These are phyloP conservation scores for Ogataea nonfermentans DNA, from an alignment of 805 yeast genomes.

Conservation along the genomic window DNA sequence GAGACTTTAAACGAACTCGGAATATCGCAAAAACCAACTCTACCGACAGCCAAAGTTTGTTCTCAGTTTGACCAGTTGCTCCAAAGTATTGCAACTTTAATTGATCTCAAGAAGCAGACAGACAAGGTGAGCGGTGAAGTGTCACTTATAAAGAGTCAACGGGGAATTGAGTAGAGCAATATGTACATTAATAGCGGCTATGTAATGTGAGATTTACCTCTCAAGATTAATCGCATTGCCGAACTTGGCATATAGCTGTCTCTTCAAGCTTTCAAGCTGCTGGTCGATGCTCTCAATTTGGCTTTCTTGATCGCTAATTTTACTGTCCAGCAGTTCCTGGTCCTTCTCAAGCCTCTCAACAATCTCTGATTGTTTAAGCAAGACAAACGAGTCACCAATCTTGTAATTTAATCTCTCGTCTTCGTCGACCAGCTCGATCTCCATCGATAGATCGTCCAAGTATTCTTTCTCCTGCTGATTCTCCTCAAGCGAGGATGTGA, in stretches of 20 bases:
- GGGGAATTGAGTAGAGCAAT: slow-evolving; percentile 23
- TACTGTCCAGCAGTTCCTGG: slow-evolving; percentile 48
- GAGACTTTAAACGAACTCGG: slow-evolving; percentile 74
- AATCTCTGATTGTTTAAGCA: slow-evolving; percentile 63
- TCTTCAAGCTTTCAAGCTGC: slow-evolving; percentile 60
- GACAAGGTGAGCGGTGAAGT: slow-evolving; percentile 86
- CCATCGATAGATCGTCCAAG: slow-evolving; percentile 80
- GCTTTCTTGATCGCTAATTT: slow-evolving; percentile 45
- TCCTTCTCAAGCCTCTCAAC: slow-evolving; percentile 66
- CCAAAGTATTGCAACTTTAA: slow-evolving; percentile 62
- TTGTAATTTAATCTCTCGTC: slow-evolving; percentile 73
- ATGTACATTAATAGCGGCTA: slow-evolving; percentile 9
- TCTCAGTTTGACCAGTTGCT: slow-evolving; percentile 73
- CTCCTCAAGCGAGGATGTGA: slow-evolving; percentile 46
- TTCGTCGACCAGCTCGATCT: slow-evolving; percentile 80
- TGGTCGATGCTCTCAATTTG: slow-evolving; percentile 52
- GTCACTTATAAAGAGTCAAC: slow-evolving; percentile 41
- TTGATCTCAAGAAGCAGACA: slow-evolving; percentile 81
- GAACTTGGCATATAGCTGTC: slow-evolving; percentile 78
- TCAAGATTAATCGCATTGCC: slow-evolving; percentile 89
- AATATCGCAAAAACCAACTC: slow-evolving; percentile 75
- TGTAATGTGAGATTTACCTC: slow-evolving; percentile 33
- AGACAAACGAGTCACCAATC: slow-evolving; percentile 79
- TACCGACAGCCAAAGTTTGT: slow-evolving; percentile 81
- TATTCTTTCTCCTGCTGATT: slow-evolving; percentile 76